These are phyloP conservation scores for Amanita phalloides DNA, from an alignment of 768 basidiomycete species.

Conservation along the genomic window DNA sequence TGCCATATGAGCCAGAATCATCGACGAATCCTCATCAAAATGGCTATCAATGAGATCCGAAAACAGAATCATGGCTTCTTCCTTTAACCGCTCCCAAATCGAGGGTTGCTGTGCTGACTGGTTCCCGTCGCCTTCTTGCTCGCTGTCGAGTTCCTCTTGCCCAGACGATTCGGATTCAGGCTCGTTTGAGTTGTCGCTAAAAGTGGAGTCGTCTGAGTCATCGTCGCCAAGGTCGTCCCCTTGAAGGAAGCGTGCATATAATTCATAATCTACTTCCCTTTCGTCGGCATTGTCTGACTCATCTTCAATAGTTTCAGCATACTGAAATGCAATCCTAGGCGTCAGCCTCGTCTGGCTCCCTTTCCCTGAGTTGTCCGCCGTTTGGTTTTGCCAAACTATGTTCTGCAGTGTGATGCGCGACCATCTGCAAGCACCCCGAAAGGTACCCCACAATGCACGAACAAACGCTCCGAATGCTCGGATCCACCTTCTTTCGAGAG, in stretches of 20 bases:
- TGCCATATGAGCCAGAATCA: conserved; percentile 2
- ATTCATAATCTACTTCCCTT: conserved; percentile 20
- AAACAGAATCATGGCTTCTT: conserved; percentile 1
- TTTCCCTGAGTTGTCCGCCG: conserved; percentile 8
- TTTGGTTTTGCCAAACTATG: conserved; percentile 4
- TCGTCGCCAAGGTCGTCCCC: conserved; percentile 43
- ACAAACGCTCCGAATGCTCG: conserved; percentile 12
- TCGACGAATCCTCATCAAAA: not conserved
- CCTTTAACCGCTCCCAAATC: not conserved
- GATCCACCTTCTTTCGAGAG: conserved; percentile 7
- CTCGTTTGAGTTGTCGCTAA: conserved; percentile 15
- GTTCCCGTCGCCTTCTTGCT: conserved; percentile 8
- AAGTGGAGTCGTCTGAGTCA: conserved; percentile 14
- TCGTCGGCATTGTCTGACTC: conserved; percentile 13
- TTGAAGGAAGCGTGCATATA: conserved; percentile 48
- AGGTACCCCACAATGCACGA: conserved; percentile 15
- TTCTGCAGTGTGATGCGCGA: conserved; percentile 10
- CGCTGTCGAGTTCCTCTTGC: conserved; percentile 16
- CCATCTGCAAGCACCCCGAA: conserved; percentile 11
- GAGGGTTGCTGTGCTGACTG: not conserved
- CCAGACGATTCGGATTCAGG: conserved; percentile 11
- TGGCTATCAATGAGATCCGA: conserved; percentile 3
- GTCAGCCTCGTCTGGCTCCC: conserved; percentile 7
- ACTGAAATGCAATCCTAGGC: conserved; percentile 3
- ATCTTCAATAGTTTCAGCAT: conserved; percentile 11